Base-by-base conservation (phyloP, 352 stramenopile species). In the Phytophthora sp. region DNA sequence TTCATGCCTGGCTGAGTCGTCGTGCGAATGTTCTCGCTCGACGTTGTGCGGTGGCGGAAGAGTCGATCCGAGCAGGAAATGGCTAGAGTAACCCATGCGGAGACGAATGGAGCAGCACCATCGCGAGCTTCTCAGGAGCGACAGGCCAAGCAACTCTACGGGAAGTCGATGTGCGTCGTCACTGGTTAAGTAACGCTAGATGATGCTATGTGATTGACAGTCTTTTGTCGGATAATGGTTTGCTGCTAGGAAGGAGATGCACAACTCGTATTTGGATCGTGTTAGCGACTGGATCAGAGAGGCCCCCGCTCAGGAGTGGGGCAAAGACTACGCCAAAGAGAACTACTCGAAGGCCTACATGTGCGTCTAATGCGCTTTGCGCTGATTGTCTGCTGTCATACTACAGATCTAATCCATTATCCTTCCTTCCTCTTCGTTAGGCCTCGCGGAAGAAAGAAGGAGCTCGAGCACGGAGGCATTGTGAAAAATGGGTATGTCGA, bases 171-270 rank as follows among this genome's bases (percentile, higher is more conserved):
- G 80, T 87, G 45, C 61, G 70, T 23, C 36, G 38, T 16, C 13
- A 13, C 16, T 50, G n/a, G 21, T 5, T 27, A 26, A 2, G 23
- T 41, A 6, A 5, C 24, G 23, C 27, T 31, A 38, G 15, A 23
- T 49, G 3, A 4, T 39, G 29, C 33, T 45, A 44, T 56, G 2
- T n/a, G 13, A 21, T 21, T 42, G 12, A 64, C 5, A 12, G 15
- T n/a, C 9, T 39, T 13, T 13, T 39, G 33, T 57, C 12, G 20
- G 13, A 3, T 55, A n/a, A 18, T 51, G 16, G 9, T 29, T 47
- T 67, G 36, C 9, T 56, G n/a, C 13, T 41, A 92, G 80, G 31
- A 73, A 89, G 41, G 81, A 89, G 63, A 92, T 92, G 81, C 77
- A 89, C 66, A 73, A 64, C 20, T 77, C 73, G 55, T 92, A 92